A percentile compares a stretch with the other conserved stretches of the same genome.
Conservation (phyloP, 1,284 basidiomycete genomes). For the Fomitopsis betulina region DNA sequence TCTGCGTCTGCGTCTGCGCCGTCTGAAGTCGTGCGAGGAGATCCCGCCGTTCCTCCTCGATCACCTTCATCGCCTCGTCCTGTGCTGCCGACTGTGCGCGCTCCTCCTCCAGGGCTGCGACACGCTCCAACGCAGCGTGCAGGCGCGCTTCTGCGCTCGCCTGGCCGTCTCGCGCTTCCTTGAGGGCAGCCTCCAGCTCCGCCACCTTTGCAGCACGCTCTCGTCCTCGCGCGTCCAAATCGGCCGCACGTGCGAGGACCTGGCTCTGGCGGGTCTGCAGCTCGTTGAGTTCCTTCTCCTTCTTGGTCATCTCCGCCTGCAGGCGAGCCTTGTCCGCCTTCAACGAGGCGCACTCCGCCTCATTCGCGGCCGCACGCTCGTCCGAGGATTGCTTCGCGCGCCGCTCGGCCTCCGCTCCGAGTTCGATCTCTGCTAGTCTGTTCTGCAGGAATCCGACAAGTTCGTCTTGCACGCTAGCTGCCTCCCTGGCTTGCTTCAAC, state of each 20-base stretch:
- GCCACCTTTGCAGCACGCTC: neutral
- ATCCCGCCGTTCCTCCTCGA: neutral
- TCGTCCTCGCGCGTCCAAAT: neutral
- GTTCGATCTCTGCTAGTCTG: neutral
- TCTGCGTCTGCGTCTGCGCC: too few species aligned
- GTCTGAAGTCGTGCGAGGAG: neutral
- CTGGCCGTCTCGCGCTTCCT: neutral
- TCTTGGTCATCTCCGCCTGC: neutral
- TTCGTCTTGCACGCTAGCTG: neutral
- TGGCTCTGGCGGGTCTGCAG: neutral
- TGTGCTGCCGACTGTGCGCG: neutral
- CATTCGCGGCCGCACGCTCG: neutral
- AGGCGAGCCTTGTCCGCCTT: neutral
- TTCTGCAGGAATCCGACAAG: neutral
- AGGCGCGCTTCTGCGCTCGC: neutral
- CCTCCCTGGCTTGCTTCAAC: neutral
- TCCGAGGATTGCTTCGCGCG: neutral
- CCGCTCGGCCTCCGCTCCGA: neutral
- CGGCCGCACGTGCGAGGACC: neutral
- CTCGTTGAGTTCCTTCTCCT: neutral
- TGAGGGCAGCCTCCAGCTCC: neutral
- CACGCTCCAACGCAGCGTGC: neutral
- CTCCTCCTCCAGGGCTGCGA: neutral
- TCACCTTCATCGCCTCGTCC: neutral
- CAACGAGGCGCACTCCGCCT: neutral